Evolutionary conservation across 2,329 filamentous ascomycete genomes (phyloP).

Genomic region (Fusarium torreyae): DNA sequence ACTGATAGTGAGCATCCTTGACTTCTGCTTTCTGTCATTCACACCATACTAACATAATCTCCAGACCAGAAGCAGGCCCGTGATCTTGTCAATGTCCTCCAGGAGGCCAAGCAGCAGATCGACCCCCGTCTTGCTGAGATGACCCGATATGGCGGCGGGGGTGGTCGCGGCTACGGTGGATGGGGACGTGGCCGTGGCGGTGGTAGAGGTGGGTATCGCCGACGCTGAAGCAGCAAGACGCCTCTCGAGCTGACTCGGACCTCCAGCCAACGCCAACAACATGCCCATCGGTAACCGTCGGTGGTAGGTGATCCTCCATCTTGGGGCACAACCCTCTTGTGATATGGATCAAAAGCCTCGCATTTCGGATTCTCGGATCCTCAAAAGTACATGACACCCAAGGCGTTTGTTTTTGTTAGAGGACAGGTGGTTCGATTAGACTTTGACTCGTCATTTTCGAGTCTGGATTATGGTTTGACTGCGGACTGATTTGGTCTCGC

Average conservation of each 20-base stretch:
- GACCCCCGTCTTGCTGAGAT: constrained; percentile 97
- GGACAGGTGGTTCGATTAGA: constrained; percentile 50
- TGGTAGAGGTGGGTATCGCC: constrained; percentile 65
- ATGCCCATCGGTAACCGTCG: constrained; percentile 65
- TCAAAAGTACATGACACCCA: constrained; percentile 50
- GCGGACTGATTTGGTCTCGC: constrained; percentile 43
- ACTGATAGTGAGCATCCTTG: constrained; percentile 91
- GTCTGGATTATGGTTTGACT: constrained; percentile 49
- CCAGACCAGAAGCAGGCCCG: constrained; percentile 93
- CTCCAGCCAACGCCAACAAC: constrained; percentile 65
- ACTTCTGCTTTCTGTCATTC: background rate
- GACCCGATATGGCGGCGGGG: constrained; percentile 89
- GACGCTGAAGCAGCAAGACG: constrained; percentile 52
- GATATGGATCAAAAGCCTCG: constrained; percentile 34
- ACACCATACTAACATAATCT: constrained; percentile 54
- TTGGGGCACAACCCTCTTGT: constrained; percentile 30
- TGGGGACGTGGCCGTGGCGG: constrained; percentile 77
- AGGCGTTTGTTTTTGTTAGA: constrained; percentile 53
- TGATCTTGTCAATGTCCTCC: constrained; percentile 92
- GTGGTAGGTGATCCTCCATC: constrained; percentile 59
- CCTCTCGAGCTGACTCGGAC: constrained; percentile 55
- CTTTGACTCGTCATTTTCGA: constrained; percentile 44
- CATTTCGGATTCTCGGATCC: constrained; percentile 35
- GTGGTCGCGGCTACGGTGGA: constrained; percentile 80
- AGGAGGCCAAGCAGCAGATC: constrained; percentile 98